These are phyloP conservation scores for Colletotrichum aenigma DNA, from an alignment of 2,329 filamentous ascomycete species.

Conservation along the genomic window DNA sequence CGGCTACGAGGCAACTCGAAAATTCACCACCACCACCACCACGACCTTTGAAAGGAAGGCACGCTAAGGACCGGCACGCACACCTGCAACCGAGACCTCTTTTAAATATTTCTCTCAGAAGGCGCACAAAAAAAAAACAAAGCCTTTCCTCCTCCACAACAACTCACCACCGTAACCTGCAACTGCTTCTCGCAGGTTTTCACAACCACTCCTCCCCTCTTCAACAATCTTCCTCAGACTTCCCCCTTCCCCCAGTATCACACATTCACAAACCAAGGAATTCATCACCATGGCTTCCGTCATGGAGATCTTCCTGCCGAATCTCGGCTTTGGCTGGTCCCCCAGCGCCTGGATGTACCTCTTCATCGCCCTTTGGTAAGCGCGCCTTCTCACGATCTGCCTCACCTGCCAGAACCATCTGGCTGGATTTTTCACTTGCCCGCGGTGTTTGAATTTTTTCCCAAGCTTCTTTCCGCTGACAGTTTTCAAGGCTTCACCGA, in stretches of 20 bases:
- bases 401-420: not conserved
- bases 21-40: not conserved
- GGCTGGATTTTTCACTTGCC: not conserved
- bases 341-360: slow-evolving; percentile 20
- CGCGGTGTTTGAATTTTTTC: not conserved
- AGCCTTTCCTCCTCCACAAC: not conserved
- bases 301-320: slow-evolving; percentile 16
- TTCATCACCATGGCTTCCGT: slow-evolving; percentile 5
- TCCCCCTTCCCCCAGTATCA: not conserved
- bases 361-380: slow-evolving; percentile 48
- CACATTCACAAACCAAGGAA: not conserved
- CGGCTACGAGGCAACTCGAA: not conserved
- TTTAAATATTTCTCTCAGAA: not conserved
- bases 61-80: not conserved
- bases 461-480: not conserved
- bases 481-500: slow-evolving; percentile 73
- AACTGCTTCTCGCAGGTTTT: not conserved
- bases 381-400: not conserved
- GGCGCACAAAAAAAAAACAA: not conserved
- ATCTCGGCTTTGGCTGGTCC: slow-evolving; percentile 18
- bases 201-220: not conserved
- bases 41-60: not conserved
- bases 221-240: not conserved
- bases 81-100: not conserved
- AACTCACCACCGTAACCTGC: not conserved